Conservation (phyloP, 129 eudicot species). For the Saposhnikovia divaricata region DNA sequence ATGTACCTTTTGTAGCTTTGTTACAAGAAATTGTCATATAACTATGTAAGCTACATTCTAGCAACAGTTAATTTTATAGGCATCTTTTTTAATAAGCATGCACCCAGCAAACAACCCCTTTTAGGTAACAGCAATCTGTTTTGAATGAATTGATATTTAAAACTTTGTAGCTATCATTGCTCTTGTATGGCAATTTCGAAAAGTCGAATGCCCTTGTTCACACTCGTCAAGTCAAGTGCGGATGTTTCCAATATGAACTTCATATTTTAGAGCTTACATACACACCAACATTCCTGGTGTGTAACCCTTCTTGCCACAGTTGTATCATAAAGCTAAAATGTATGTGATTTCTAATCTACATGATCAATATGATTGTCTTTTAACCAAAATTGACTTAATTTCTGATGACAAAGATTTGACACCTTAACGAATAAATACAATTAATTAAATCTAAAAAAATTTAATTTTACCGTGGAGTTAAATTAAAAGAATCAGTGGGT, state of each 20-base stretch:
- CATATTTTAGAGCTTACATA: background rate
- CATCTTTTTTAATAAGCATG: background rate
- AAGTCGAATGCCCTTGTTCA: too few relatives aligned
- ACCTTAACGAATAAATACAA: too few relatives aligned
- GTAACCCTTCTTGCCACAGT: conserved; percentile 63
- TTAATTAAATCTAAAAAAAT: too few relatives aligned
- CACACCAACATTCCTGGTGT: conserved; percentile 49
- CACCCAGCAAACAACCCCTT: conserved; percentile 25
- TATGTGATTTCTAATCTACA: too few relatives aligned
- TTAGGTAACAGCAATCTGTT: conserved; percentile 43
- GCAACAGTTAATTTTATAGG: background rate
- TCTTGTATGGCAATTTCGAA: conserved; percentile 29
- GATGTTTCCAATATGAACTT: conserved; percentile 47
- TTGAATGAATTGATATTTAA: conserved; percentile 69
- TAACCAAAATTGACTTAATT: too few relatives aligned
- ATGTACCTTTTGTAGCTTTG: background rate
- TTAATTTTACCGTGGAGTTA: too few relatives aligned
- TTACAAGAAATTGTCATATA: background rate
- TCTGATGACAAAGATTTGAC: too few relatives aligned
- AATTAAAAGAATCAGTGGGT: too few relatives aligned
- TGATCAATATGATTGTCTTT: too few relatives aligned
- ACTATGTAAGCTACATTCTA: background rate
- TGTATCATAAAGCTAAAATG: conserved; percentile 24
- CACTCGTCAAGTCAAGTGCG: conserved; percentile 54
- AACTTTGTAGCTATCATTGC: conserved; percentile 46